Evolutionary conservation across 768 basidiomycete species (phyloP).

Genomic region (Rhodotorula graminis): DNA sequence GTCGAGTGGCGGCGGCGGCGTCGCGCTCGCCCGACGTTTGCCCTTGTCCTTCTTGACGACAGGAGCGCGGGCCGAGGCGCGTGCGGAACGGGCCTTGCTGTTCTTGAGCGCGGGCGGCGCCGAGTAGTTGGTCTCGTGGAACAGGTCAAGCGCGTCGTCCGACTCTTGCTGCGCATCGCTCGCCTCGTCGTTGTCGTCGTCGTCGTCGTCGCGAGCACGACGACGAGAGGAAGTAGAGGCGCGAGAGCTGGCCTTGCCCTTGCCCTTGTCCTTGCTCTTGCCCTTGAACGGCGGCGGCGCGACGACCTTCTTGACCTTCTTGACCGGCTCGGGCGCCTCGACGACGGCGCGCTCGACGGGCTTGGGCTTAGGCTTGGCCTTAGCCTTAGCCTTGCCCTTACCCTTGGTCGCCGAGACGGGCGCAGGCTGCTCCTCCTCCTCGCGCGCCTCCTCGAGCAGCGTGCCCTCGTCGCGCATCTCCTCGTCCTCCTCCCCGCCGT

Average conservation of each 20-base stretch:
- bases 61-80: not conserved
- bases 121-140: constrained; percentile 24
- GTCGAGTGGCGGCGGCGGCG: not conserved
- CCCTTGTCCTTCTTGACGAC: not conserved
- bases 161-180: not conserved
- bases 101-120: constrained; percentile 1
- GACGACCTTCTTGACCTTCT: not conserved
- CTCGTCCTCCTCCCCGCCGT: not conserved
- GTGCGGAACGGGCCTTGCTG: not conserved
- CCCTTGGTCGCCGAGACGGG: not conserved
- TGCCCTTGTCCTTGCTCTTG: constrained; percentile 15
- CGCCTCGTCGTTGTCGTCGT: not conserved
- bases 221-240: not conserved
- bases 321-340: too few relatives aligned
- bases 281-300: not conserved
- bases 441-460: not conserved
- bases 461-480: not conserved
- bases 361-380: not conserved
- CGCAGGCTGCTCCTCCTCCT: not conserved
- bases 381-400: constrained; percentile 1
- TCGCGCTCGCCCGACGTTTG: not conserved
- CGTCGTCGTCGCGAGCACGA: too few relatives aligned
- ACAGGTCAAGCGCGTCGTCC: constrained; percentile 9
- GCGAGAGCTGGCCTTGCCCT: not conserved
- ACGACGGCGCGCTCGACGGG: too few relatives aligned